These are phyloP conservation scores for Botrytis squamosa DNA, from an alignment of 2,329 filamentous ascomycete genomes.

Conservation along the genomic window DNA sequence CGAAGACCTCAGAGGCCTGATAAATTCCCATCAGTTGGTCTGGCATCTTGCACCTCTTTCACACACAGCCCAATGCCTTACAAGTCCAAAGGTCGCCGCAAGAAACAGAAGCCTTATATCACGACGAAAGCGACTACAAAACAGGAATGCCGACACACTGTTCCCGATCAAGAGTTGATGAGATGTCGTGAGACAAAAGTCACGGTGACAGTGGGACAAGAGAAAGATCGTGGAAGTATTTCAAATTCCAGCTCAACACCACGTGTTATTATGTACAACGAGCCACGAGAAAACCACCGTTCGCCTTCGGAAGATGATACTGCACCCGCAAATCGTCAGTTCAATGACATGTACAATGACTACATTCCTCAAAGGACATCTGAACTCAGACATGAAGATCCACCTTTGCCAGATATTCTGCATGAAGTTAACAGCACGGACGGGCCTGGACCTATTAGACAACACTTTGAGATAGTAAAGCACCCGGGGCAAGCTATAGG, in stretches of 20 bases:
- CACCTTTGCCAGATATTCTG: no score
- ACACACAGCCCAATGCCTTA: neutral
- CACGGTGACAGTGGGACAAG: neutral
- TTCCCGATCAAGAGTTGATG: no score
- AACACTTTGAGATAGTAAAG: no score
- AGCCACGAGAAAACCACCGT: neutral
- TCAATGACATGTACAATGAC: no score
- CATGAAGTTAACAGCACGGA: no score
- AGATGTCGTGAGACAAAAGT: neutral
- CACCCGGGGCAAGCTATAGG: no score
- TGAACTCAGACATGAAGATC: no score
- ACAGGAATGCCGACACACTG: no score
- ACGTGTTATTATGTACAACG: neutral
- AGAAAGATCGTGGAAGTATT: neutral
- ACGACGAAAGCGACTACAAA: neutral
- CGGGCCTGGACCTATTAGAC: no score
- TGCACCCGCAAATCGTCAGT: no score
- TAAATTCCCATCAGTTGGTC: neutral
- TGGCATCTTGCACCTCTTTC: neutral
- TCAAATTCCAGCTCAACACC: neutral
- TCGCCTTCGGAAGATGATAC: no score
- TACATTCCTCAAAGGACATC: no score
- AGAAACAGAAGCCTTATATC: neutral
- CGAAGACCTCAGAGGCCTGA: neutral
- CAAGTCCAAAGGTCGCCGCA: neutral